Percentiles rank a stretch among this genome's conserved stretches.
Evolutionary conservation across 306 rosid species (phyloP).

Genomic region (Cicer yamashitae): DNA sequence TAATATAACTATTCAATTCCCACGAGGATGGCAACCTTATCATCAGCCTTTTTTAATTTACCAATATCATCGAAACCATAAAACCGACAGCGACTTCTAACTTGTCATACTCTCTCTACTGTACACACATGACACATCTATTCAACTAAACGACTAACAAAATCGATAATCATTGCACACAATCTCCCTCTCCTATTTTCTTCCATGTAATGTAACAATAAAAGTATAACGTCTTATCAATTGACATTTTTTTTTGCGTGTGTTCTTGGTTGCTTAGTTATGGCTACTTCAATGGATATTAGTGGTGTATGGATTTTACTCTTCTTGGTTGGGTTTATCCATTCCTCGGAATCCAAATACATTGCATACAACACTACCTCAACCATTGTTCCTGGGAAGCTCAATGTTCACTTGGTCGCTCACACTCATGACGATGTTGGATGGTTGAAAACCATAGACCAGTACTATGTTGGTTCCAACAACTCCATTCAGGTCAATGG

Average conservation of each 20-base stretch:
- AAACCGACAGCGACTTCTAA: slow-evolving; percentile 24
- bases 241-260: background rate
- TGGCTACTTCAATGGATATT: slow-evolving; percentile 41
- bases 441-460: slow-evolving; percentile 87
- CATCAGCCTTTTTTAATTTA: no score
- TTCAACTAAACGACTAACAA: background rate
- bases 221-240: background rate
- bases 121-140: background rate
- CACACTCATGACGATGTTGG: slow-evolving; percentile 86
- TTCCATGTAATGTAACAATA: background rate
- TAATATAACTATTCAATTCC: no score
- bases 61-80: background rate
- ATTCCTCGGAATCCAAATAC: slow-evolving; percentile 54
- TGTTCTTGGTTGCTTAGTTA: background rate
- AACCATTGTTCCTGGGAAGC: slow-evolving; percentile 60
- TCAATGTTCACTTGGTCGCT: slow-evolving; percentile 81
- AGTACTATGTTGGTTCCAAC: slow-evolving; percentile 86
- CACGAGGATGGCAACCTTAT: no score
- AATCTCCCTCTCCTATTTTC: background rate
- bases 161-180: background rate
- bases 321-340: slow-evolving; percentile 30
- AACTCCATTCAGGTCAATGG: slow-evolving; percentile 66
- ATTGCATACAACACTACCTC: slow-evolving; percentile 69
- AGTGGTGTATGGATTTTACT: slow-evolving; percentile 17
- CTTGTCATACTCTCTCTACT: background rate